Percentiles rank a stretch among this genome's conserved stretches.
Conservation (phyloP, 2,329 filamentous ascomycete species). For the Lachnellula suecica region DNA sequence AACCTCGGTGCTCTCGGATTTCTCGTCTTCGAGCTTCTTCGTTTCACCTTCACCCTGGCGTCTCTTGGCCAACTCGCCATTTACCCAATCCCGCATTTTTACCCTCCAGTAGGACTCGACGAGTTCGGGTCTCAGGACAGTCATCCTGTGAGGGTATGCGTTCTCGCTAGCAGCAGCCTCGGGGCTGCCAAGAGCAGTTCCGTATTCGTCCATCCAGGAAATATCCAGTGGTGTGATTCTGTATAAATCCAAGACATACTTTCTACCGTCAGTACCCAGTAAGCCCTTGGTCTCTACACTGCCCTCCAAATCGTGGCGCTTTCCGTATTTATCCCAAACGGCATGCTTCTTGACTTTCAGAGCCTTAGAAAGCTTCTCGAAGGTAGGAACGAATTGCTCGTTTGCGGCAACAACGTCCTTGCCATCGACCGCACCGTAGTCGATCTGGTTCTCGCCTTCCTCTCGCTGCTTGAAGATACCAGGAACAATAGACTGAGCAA, state of each 20-base stretch:
- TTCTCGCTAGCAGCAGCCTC: constrained; percentile 32
- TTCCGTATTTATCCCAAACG: constrained; percentile 96
- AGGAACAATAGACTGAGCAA: constrained; percentile 96
- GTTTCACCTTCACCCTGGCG: constrained; percentile 37
- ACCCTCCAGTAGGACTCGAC: constrained; percentile 81
- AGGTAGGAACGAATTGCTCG: constrained; percentile 78
- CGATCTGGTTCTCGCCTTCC: constrained; percentile 96
- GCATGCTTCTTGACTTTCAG: constrained; percentile 91
- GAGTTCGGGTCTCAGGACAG: constrained; percentile 85
- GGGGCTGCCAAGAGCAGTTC: constrained; percentile 40
- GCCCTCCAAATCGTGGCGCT: constrained; percentile 86
- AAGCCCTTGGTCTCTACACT: constrained; percentile 98
- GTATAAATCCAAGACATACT: constrained; percentile 97
- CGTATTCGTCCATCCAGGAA: constrained; percentile 80
- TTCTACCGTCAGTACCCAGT: constrained; percentile 93
- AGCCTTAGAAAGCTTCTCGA: constrained; percentile 87
- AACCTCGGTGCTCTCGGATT: constrained; percentile 30
- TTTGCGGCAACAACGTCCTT: constrained; percentile 93
- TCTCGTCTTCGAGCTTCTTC: constrained; percentile 32
- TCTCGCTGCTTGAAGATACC: constrained; percentile 99
- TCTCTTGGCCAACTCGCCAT: constrained; percentile 70
- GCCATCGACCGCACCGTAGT: constrained; percentile 96
- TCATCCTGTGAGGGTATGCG: constrained; percentile 91
- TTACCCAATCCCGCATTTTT: constrained; percentile 88
- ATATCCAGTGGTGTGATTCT: constrained; percentile 91